phyloP scores from a whole-genome alignment of 1,284 basidiomycete genomes.

The Cutaneotrichosporon cutaneum region DNA sequence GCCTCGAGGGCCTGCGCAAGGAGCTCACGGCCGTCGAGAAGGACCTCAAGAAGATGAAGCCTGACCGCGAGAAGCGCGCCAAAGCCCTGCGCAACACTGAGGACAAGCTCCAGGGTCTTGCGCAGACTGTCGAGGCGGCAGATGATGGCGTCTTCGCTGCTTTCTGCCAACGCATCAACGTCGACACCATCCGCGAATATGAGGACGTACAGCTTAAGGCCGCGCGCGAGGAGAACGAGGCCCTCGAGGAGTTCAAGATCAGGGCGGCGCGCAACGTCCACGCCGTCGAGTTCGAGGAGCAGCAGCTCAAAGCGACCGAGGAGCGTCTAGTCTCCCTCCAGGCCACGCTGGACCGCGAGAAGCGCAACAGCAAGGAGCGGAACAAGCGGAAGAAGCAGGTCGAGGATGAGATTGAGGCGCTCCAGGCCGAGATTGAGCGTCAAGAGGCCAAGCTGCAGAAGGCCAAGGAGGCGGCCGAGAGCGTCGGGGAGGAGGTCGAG shows the following conservation, averaged over 20 bases:
- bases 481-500: conserved; percentile 60
- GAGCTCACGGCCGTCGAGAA: conserved; percentile 74
- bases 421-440: conserved; percentile 62
- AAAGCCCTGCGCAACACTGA: conserved; percentile 59
- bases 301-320: conserved; percentile 65
- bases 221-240: conserved; percentile 81
- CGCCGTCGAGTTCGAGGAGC: conserved; percentile 78
- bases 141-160: conserved; percentile 76
- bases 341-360: conserved; percentile 61
- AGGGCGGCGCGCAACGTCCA: conserved; percentile 84
- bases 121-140: conserved; percentile 66
- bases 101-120: conserved; percentile 61
- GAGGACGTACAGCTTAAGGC: conserved; percentile 87
- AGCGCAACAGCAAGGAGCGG: conserved; percentile 58
- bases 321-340: conserved; percentile 65
- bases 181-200: conserved; percentile 86
- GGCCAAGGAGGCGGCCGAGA: conserved; percentile 56
- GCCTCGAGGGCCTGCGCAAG: conserved; percentile 36
- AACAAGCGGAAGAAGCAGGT: conserved; percentile 60
- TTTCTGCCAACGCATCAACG: conserved; percentile 81
- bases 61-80: conserved; percentile 65
- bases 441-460: conserved; percentile 64
- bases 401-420: conserved; percentile 64
- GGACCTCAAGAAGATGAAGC: conserved; percentile 65
- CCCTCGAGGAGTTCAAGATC: conserved; percentile 76